phyloP scores from a whole-genome alignment of 2,329 filamentous ascomycete species.

The Neofusicoccum kwambonambiense region DNA sequence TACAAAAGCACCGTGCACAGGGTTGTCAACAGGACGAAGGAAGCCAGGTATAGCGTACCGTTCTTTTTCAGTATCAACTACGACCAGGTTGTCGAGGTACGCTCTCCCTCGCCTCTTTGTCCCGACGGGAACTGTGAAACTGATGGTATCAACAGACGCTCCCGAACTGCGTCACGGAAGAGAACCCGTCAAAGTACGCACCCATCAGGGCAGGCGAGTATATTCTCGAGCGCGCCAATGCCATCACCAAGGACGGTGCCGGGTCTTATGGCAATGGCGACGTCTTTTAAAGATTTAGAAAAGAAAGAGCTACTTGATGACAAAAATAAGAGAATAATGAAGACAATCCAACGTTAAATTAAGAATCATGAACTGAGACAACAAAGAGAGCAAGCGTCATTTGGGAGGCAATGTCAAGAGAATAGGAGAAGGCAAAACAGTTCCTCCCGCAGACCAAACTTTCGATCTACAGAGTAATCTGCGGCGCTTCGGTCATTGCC shows the following conservation, averaged over 20 bases:
- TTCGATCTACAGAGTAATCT: too few relatives aligned
- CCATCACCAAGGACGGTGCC: constrained; percentile 29
- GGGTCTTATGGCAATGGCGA: constrained; percentile 26
- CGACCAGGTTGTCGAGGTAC: constrained; percentile 37
- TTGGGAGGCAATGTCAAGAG: too few relatives aligned
- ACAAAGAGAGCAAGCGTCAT: too few relatives aligned
- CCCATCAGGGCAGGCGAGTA: constrained; percentile 41
- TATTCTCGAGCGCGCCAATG: constrained; percentile 38
- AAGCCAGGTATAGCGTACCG: constrained; percentile 46
- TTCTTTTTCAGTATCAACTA: constrained; percentile 50
- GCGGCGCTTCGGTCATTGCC: too few relatives aligned
- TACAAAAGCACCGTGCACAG: constrained; percentile 53
- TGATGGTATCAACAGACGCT: constrained; percentile 27
- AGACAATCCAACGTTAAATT: too few relatives aligned
- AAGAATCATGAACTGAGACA: too few relatives aligned
- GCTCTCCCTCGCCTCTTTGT: background rate
- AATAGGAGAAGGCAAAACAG: too few relatives aligned
- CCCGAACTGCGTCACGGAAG: constrained; percentile 36
- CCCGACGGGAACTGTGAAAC: background rate
- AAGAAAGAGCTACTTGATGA: too few relatives aligned
- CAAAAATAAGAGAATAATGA: too few relatives aligned
- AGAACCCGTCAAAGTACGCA: constrained; percentile 33
- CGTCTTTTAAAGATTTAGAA: background rate
- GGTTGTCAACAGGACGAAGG: constrained; percentile 42
- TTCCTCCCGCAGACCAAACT: too few relatives aligned